These are phyloP conservation scores for Helminthosporium solani DNA, from an alignment of 2,329 filamentous ascomycete genomes.

Conservation along the genomic window DNA sequence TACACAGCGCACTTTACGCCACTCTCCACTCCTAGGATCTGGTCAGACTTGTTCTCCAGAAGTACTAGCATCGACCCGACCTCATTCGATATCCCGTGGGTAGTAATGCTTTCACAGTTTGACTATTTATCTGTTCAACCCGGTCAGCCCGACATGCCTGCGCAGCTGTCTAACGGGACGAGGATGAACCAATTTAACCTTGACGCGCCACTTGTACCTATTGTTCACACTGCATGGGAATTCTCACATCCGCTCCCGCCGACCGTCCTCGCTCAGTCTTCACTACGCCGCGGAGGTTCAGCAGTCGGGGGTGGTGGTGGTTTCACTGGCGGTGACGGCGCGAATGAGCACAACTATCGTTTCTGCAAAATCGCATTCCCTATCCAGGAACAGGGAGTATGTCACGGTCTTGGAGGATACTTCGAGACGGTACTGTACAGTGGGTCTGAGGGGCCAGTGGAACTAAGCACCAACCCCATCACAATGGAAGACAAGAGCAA, in stretches of 20 bases:
- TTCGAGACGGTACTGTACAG: conserved; percentile 95
- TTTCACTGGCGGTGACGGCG: conserved; percentile 72
- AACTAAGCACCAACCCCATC: conserved; percentile 89
- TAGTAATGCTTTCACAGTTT: conserved; percentile 86
- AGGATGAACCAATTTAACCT: conserved; percentile 37
- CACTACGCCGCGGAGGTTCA: conserved; percentile 61
- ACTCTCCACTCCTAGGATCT: conserved; percentile 80
- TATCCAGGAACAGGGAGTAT: conserved; percentile 74
- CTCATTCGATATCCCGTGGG: conserved; percentile 89
- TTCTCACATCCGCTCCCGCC: conserved; percentile 74
- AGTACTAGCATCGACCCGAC: conserved; percentile 59
- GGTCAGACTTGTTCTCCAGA: conserved; percentile 74
- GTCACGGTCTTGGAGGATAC: conserved; percentile 89
- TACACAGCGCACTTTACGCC: conserved; percentile 96
- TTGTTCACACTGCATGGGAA: conserved; percentile 77
- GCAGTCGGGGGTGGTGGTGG: conserved; percentile 69
- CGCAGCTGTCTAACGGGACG: conserved; percentile 50
- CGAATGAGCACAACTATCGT: conserved; percentile 90
- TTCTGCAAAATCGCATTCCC: conserved; percentile 76
- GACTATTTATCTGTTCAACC: conserved; percentile 72
- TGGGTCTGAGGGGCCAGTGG: conserved; percentile 60
- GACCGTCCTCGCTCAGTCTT: conserved; percentile 57
- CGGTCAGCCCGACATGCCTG: conserved; percentile 43
- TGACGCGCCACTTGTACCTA: conserved; percentile 35
- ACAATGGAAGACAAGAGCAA: conserved; percentile 90